Conservation (phyloP, 2,329 filamentous ascomycete genomes). For the Diaporthe sp. region DNA sequence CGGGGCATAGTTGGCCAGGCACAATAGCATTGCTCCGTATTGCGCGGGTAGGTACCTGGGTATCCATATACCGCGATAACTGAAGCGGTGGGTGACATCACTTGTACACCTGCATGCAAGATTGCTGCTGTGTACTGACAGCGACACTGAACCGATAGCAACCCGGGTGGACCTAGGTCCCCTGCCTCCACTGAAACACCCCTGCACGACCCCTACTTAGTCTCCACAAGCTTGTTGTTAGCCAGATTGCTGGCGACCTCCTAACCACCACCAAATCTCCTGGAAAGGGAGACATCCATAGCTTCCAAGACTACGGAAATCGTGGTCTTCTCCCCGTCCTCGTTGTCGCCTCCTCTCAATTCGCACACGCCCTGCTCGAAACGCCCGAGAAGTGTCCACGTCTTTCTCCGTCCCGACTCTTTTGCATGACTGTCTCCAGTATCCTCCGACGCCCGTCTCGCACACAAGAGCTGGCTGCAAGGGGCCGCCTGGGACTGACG, state of each 20-base stretch:
- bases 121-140: not conserved
- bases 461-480: not conserved
- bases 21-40: not conserved
- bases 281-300: conserved; percentile 40
- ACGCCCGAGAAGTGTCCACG: not conserved
- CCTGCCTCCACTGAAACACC: conserved; percentile 36
- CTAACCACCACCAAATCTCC: conserved; percentile 39
- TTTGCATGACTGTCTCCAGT: not conserved
- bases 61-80: not conserved
- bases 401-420: not conserved
- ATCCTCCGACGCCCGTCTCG: conserved; percentile 4
- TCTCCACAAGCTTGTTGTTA: conserved; percentile 39
- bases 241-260: conserved; percentile 44
- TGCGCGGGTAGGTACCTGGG: not conserved
- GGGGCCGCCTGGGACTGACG: not conserved
- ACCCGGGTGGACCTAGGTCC: conserved; percentile 18
- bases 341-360: not conserved
- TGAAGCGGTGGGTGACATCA: conserved; percentile 13
- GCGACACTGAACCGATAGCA: not conserved
- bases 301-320: conserved; percentile 4
- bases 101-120: not conserved
- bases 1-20: not conserved
- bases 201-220: conserved; percentile 36
- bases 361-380: not conserved
- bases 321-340: conserved; percentile 3